Evolutionary conservation across 2,329 filamentous ascomycete genomes (phyloP).

Genomic region (Chrysosporium keratinophilum): DNA sequence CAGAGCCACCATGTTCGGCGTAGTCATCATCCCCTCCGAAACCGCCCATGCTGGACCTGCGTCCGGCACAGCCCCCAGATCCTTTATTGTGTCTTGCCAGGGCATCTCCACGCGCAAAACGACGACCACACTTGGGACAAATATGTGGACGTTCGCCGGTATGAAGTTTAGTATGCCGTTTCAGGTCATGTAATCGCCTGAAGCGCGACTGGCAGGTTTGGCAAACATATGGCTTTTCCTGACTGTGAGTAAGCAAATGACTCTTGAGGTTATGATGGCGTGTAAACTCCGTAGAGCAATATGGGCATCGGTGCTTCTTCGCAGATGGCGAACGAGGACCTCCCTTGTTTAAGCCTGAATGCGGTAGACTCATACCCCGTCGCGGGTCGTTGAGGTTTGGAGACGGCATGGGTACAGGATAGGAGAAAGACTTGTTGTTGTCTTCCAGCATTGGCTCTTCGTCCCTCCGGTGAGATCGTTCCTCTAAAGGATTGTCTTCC

Average conservation of each 20-base stretch:
- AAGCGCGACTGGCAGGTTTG: conserved; percentile 90
- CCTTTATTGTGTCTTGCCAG: conserved; percentile 92
- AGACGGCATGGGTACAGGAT: conserved; percentile 47
- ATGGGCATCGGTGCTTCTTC: conserved; percentile 94
- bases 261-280: conserved; percentile 96
- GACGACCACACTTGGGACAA: conserved; percentile 85
- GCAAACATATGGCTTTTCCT: conserved; percentile 95
- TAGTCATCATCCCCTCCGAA: conserved; percentile 71
- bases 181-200: conserved; percentile 83
- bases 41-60: conserved; percentile 73
- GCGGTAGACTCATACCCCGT: conserved; percentile 50
- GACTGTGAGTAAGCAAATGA: conserved; percentile 90
- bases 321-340: conserved; percentile 59
- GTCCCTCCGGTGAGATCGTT: conserved; percentile 30
- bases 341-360: conserved; percentile 45
- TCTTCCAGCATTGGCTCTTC: conserved; percentile 31
- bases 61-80: conserved; percentile 85
- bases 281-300: conserved; percentile 93
- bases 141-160: conserved; percentile 93
- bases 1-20: conserved; percentile 33
- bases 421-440: conserved; percentile 51
- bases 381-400: conserved; percentile 41
- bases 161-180: conserved; percentile 91
- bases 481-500: conserved; percentile 35
- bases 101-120: conserved; percentile 91